A percentile compares a stretch with the other conserved stretches of the same genome.
Evolutionary conservation across 129 eudicot species (phyloP).

Genomic region (Solidago caesia): DNA sequence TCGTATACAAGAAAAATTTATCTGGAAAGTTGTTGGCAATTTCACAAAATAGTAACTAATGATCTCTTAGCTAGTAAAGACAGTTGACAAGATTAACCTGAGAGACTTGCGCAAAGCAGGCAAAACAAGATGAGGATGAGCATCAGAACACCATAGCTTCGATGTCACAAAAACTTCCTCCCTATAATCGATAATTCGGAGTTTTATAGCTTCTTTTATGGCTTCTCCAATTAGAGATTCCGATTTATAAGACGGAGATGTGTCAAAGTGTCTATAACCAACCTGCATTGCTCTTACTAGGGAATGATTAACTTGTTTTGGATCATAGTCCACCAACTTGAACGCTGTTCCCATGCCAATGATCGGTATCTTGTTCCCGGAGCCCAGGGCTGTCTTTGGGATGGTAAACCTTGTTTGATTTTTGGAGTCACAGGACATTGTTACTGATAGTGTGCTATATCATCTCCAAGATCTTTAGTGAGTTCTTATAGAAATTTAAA

Average conservation of each 20-base stretch:
- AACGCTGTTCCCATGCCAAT: constrained; percentile 12
- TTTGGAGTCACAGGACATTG: no score
- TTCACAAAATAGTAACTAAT: no score
- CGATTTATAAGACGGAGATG: background rate
- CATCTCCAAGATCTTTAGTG: no score
- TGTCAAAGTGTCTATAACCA: background rate
- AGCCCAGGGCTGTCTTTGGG: background rate
- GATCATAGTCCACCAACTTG: background rate
- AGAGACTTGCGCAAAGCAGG: background rate
- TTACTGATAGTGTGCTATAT: no score
- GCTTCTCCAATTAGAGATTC: constrained; percentile 13
- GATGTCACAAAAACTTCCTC: background rate
- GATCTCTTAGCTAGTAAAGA: no score
- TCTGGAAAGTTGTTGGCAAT: no score
- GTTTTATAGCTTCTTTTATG: background rate
- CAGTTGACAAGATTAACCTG: background rate
- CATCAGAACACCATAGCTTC: background rate
- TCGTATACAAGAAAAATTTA: no score
- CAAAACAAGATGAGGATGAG: background rate
- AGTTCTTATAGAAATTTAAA: no score
- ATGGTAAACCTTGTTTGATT: background rate
- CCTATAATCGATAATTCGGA: background rate
- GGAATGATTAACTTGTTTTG: background rate
- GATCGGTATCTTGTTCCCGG: background rate
- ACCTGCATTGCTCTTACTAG: background rate